phyloP scores from a whole-genome alignment of 2,329 filamentous ascomycete genomes.

The Pseudocercospora fijiensis region DNA sequence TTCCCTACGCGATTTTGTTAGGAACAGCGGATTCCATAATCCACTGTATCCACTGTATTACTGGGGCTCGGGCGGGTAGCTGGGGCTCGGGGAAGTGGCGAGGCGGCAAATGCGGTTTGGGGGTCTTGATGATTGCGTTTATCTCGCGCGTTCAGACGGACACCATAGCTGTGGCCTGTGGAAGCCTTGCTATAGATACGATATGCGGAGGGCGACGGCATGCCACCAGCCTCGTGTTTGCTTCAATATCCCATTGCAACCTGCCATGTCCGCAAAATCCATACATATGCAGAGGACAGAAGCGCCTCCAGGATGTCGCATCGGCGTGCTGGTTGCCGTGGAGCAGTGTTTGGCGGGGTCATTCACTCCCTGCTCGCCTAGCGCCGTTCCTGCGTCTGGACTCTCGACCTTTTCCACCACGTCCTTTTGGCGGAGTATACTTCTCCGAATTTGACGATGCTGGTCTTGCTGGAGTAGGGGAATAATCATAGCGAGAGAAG shows the following conservation, averaged over 20 bases:
- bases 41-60: too few species aligned
- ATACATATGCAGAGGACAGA: not conserved
- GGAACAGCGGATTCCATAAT: too few species aligned
- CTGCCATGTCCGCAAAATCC: not conserved
- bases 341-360: conserved; percentile 1
- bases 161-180: not conserved
- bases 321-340: not conserved
- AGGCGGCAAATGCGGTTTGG: too few species aligned
- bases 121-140: conserved; percentile 9
- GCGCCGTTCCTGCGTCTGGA: conserved; percentile 6
- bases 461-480: not conserved
- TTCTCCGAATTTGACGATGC: not conserved
- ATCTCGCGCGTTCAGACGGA: not conserved
- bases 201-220: not conserved
- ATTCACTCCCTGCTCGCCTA: conserved; percentile 1
- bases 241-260: not conserved
- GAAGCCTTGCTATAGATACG: conserved; percentile 1
- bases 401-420: not conserved
- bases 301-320: not conserved
- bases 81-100: too few species aligned
- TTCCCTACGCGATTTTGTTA: too few species aligned
- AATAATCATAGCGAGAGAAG: not conserved
- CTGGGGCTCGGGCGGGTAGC: too few species aligned
- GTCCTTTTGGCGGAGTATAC: not conserved
- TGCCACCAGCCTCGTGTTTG: not conserved